A percentile compares a stretch with the other conserved stretches of the same genome.
These are phyloP conservation scores for Aspergillus fischeri DNA, from an alignment of 2,329 filamentous ascomycete species.

Conservation along the genomic window DNA sequence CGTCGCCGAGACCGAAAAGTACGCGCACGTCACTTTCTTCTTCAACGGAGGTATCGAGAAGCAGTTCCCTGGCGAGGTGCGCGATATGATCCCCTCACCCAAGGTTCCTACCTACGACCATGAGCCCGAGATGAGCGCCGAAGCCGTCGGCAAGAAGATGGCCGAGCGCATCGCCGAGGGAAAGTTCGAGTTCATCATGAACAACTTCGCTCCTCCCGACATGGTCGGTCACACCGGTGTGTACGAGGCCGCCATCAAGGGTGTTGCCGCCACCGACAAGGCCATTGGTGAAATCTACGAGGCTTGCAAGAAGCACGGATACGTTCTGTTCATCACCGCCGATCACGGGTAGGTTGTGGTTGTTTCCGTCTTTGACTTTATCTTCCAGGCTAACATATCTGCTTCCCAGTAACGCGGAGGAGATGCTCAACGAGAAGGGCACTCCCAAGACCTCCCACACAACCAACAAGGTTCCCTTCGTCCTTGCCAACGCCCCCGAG, in stretches of 20 bases:
- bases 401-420: slow-evolving; percentile 72
- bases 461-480: slow-evolving; percentile 93
- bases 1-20: slow-evolving; percentile 98
- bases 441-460: slow-evolving; percentile 98
- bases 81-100: slow-evolving; percentile 91
- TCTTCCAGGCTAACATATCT: slow-evolving; percentile 17
- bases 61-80: slow-evolving; percentile 84
- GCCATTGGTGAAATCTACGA: slow-evolving; percentile 92
- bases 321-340: slow-evolving; percentile 89
- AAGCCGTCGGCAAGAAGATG: slow-evolving; percentile 83
- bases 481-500: slow-evolving; percentile 94
- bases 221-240: slow-evolving; percentile 99
- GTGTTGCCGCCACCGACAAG: slow-evolving; percentile 80
- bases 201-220: slow-evolving; percentile 98
- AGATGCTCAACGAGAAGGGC: slow-evolving; percentile 95
- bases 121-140: slow-evolving; percentile 93
- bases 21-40: slow-evolving; percentile 99
- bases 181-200: slow-evolving; percentile 96
- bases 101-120: slow-evolving; percentile 94
- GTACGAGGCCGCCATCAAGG: slow-evolving; percentile 88
- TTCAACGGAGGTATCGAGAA: slow-evolving; percentile 99
- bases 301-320: slow-evolving; percentile 86
- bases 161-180: slow-evolving; percentile 79
- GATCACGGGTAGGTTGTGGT: slow-evolving; percentile 70
- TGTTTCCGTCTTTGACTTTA: not conserved